Base-by-base conservation (phyloP, 768 basidiomycete genomes). In the Kwoniella pini region DNA sequence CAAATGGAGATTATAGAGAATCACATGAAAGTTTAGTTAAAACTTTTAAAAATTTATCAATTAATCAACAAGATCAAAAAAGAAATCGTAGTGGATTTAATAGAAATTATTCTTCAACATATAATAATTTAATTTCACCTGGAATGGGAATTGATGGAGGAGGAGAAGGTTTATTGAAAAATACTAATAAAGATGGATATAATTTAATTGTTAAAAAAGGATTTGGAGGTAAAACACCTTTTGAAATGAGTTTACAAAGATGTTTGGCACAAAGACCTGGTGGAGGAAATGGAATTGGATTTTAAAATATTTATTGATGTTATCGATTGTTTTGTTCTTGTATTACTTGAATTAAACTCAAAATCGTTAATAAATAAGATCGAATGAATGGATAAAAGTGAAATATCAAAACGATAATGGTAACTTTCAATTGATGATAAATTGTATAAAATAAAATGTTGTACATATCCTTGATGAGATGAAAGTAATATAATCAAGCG, bases 181-280 rank as follows among this genome's bases (percentile, higher is more conserved):
- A 46, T 21, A 64, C 62, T 19, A 50, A 5, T 5, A 60, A 44
- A 24, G 57, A 57, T 17, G 64, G 65, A n/a, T 24, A 19, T 13
- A 54, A 64, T 50, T 44, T 71, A 17, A 24, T 36, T 24, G 68
- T 70, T 1, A 40, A 38, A 4, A 57, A 59, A 24, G 68, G 69
- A 36, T 71, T 65, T 59, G 64, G 58, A 39, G 73, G 73, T 2
- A 66, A 62, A 55, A 72, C 69, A 13, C 70, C 73, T 19, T 72
- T 75, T 46, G 69, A 72, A 57, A 52, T 75, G 53, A 70, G 71
- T 54, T 66, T 75, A 5, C 67, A 72, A 61, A 63, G 73, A 46
- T 70, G 68, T 63, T 45, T 74, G 51, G 69, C 72, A 4, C 72
- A 74, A 49, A 57, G 68, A 31, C 72, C 72, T 11, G 53, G 57